A percentile compares a stretch with the other conserved stretches of the same genome.
These are phyloP conservation scores for Allodekkera sacchari DNA, from an alignment of 805 yeast species.

Conservation along the genomic window DNA sequence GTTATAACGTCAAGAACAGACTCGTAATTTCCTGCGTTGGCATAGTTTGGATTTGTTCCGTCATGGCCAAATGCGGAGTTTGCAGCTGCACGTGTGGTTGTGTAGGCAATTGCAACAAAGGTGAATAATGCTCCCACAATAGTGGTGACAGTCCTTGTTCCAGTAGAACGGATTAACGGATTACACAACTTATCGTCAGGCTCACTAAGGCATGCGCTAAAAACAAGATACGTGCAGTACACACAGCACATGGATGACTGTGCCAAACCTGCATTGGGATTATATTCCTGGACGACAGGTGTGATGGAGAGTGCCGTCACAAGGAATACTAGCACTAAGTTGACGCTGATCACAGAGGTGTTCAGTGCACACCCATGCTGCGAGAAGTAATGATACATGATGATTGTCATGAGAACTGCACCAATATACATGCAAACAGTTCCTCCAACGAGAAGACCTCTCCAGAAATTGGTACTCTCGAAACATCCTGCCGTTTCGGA, in stretches of 20 bases:
- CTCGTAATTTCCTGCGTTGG: constrained; percentile 26
- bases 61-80: constrained; percentile 52
- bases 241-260: constrained; percentile 94
- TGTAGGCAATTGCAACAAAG: constrained; percentile 89
- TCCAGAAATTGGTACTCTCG: constrained; percentile 58
- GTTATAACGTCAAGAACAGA: constrained; percentile 33
- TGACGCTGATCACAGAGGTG: constrained; percentile 75
- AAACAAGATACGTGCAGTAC: constrained; percentile 83
- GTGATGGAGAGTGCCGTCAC: constrained; percentile 68
- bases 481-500: constrained; percentile 25
- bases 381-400: constrained; percentile 82
- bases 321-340: constrained; percentile 54
- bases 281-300: constrained; percentile 81
- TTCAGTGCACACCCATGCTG: constrained; percentile 80
- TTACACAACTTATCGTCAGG: constrained; percentile 93
- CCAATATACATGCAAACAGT: constrained; percentile 78
- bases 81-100: constrained; percentile 95
- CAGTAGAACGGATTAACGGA: constrained; percentile 81
- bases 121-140: constrained; percentile 90
- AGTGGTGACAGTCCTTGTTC: constrained; percentile 84
- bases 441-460: constrained; percentile 73
- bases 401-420: constrained; percentile 59
- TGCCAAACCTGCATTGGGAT: constrained; percentile 93
- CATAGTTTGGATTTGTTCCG: constrained; percentile 8
- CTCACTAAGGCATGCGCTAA: constrained; percentile 91